phyloP scores from a whole-genome alignment of 1,284 basidiomycete genomes.

The Coniferiporia sulphurascens region DNA sequence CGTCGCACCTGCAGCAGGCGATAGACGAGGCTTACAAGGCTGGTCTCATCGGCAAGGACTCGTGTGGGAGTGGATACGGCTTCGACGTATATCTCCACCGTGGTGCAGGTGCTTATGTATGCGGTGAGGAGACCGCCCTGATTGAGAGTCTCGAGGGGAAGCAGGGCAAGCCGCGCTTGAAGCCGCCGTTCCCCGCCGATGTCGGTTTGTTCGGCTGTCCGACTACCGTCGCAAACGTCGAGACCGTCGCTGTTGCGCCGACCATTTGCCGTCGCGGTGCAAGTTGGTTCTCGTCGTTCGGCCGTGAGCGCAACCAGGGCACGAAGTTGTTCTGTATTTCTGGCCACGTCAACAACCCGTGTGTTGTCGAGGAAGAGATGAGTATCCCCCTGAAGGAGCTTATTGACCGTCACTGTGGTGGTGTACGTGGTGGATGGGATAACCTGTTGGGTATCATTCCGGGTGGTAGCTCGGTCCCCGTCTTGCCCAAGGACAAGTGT shows the following conservation, averaged over 20 bases:
- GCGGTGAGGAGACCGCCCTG: constrained; percentile 96
- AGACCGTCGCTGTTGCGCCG: constrained; percentile 96
- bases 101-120: constrained; percentile 97
- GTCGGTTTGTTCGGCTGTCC: constrained; percentile 97
- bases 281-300: constrained; percentile 92
- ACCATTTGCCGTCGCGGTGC: constrained; percentile 92
- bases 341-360: constrained; percentile 98
- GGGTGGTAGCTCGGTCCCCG: constrained; percentile 94
- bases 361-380: constrained; percentile 99
- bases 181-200: constrained; percentile 99
- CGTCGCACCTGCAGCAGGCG: constrained; percentile 88
- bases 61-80: constrained; percentile 87
- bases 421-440: constrained; percentile 93
- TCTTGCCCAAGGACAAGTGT: constrained; percentile 79
- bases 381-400: constrained; percentile 92
- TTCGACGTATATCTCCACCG: constrained; percentile 98
- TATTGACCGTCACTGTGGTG: constrained; percentile 95
- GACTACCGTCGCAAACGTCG: constrained; percentile 96
- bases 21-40: constrained; percentile 93
- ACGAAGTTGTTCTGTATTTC: constrained; percentile 96
- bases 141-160: constrained; percentile 98
- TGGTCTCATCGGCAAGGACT: constrained; percentile 90
- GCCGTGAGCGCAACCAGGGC: constrained; percentile 89
- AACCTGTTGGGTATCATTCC: constrained; percentile 94
- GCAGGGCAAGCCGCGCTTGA: constrained; percentile 96